phyloP scores from a whole-genome alignment of 208 protist species.

The Trypanosoma congolense region DNA sequence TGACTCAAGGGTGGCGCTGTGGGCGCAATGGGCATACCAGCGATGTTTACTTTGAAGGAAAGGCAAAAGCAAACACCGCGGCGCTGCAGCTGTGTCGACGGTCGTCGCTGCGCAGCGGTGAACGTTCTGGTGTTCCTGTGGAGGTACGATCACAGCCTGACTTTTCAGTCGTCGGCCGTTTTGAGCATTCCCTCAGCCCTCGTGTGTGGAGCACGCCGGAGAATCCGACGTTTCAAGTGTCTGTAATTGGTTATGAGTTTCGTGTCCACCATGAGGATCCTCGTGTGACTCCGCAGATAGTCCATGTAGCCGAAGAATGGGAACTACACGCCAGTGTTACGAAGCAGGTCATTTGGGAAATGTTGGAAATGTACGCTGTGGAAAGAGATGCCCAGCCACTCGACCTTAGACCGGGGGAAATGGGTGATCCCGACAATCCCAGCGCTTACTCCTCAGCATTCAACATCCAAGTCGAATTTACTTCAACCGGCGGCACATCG shows the following conservation, averaged over 20 bases:
- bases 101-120: slow-evolving; percentile 37
- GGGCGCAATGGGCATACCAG: slow-evolving; percentile 73
- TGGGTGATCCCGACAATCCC: slow-evolving; percentile 61
- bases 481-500: not conserved
- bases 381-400: slow-evolving; percentile 68
- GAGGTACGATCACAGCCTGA: slow-evolving; percentile 67
- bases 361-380: slow-evolving; percentile 82
- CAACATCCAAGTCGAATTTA: slow-evolving; percentile 19
- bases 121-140: slow-evolving; percentile 62
- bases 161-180: slow-evolving; percentile 72
- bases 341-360: slow-evolving; percentile 78
- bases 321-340: slow-evolving; percentile 70
- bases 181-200: slow-evolving; percentile 47
- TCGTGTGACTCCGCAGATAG: slow-evolving; percentile 70
- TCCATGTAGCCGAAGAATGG: slow-evolving; percentile 64
- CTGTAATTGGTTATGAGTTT: slow-evolving; percentile 81
- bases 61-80: slow-evolving; percentile 64
- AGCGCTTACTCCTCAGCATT: slow-evolving; percentile 69
- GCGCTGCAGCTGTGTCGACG: slow-evolving; percentile 50
- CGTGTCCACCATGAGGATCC: slow-evolving; percentile 84
- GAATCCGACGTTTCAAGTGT: slow-evolving; percentile 69
- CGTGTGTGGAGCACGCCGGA: slow-evolving; percentile 74
- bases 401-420: slow-evolving; percentile 53
- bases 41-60: slow-evolving; percentile 89
- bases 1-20: slow-evolving; percentile 83